A percentile compares a stretch with the other conserved stretches of the same genome.
Conservation (phyloP, 202 grass and related monocot genomes). For the Zizania palustris region DNA sequence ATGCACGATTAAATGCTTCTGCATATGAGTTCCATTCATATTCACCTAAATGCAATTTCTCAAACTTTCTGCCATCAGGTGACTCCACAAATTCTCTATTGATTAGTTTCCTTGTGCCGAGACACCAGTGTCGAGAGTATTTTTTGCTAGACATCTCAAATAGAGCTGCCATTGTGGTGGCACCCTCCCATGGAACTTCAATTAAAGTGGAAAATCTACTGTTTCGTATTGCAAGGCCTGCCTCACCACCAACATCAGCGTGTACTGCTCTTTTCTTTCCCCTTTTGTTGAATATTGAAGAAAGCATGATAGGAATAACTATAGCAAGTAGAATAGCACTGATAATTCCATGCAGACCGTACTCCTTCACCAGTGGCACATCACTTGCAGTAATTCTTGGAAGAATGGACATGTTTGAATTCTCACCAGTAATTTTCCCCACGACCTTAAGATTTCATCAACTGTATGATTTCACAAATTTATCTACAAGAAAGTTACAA, state of each 20-base stretch:
- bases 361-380: slow-evolving; percentile 54
- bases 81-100: slow-evolving; percentile 58
- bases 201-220: slow-evolving; percentile 60
- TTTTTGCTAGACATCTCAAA: slow-evolving; percentile 86
- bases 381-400: slow-evolving; percentile 46
- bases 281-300: slow-evolving; percentile 54
- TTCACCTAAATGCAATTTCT: slow-evolving; percentile 83
- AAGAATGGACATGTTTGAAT: slow-evolving; percentile 41
- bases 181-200: slow-evolving; percentile 72
- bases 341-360: slow-evolving; percentile 54
- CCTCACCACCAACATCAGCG: slow-evolving; percentile 69
- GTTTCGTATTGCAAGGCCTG: slow-evolving; percentile 73
- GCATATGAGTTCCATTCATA: slow-evolving; percentile 81
- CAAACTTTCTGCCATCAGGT: slow-evolving; percentile 66
- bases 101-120: slow-evolving; percentile 72
- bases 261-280: slow-evolving; percentile 61
- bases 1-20: slow-evolving; percentile 64
- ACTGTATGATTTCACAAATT: slow-evolving; percentile 8
- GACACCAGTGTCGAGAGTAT: slow-evolving; percentile 48
- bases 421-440: slow-evolving; percentile 27
- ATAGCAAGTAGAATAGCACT: slow-evolving; percentile 51
- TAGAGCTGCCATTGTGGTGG: slow-evolving; percentile 67
- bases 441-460: slow-evolving; percentile 41
- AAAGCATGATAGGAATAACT: slow-evolving; percentile 46
- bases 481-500: slow-evolving; percentile 22